A percentile compares a stretch with the other conserved stretches of the same genome.
phyloP scores from a whole-genome alignment of 2,329 filamentous ascomycete genomes.

The Plectosphaerella plurivora region DNA sequence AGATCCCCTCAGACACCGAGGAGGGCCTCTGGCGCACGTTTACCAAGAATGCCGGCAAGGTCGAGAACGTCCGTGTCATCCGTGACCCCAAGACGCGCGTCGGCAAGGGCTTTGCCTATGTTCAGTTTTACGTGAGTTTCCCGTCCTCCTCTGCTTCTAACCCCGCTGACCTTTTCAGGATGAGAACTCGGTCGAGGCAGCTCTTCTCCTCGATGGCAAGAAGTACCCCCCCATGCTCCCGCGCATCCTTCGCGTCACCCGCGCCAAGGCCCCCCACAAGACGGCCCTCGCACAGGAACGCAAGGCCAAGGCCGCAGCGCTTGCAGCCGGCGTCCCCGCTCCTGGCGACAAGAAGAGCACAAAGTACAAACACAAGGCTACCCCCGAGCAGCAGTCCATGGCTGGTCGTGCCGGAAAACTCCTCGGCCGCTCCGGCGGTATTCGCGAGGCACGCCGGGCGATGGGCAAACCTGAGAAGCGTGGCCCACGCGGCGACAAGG shows the following conservation, averaged over 20 bases:
- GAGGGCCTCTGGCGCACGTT: conserved; percentile 90
- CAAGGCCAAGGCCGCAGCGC: conserved; percentile 31
- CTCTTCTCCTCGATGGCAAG: conserved; percentile 82
- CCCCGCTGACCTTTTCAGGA: conserved; percentile 44
- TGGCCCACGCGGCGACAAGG: conserved; percentile 4
- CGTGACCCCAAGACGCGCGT: conserved; percentile 87
- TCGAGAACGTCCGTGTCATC: conserved; percentile 91
- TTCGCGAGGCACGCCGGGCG: conserved; percentile 26
- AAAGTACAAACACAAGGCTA: conserved; percentile 66
- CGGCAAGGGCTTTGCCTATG: conserved; percentile 95
- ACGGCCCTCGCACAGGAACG: conserved; percentile 48
- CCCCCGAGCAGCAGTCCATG: conserved; percentile 64
- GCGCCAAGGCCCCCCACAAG: conserved; percentile 72
- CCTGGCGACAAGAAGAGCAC: conserved; percentile 32
- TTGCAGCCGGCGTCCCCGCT: conserved; percentile 16
- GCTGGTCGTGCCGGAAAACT: conserved; percentile 72
- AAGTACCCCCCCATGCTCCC: conserved; percentile 94
- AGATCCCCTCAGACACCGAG: conserved; percentile 77
- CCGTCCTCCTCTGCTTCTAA: neutral
- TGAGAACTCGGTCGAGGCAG: conserved; percentile 83
- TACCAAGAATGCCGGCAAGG: conserved; percentile 64
- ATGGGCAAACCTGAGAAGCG: conserved; percentile 19
- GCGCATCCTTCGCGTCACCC: conserved; percentile 75
- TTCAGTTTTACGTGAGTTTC: conserved; percentile 73
- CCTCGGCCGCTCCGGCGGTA: conserved; percentile 64